phyloP scores from a whole-genome alignment of 768 basidiomycete genomes.

The Termitomyces sp. region DNA sequence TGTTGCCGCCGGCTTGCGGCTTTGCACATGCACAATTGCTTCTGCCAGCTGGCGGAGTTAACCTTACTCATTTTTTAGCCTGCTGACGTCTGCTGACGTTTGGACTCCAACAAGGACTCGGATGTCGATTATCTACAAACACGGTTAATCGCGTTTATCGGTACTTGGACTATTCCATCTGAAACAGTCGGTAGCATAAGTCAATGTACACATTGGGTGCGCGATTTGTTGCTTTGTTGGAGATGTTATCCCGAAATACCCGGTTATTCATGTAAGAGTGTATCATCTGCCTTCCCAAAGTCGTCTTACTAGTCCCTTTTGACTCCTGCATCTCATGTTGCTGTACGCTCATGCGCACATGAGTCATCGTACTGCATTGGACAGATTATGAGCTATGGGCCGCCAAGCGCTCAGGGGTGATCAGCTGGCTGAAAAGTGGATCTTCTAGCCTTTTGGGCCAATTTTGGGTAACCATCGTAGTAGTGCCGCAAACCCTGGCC shows the following conservation, averaged over 20 bases:
- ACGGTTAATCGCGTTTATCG: background rate
- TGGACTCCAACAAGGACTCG: background rate
- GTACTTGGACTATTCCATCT: background rate
- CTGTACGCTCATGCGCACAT: background rate
- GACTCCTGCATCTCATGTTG: slow-evolving; percentile 4
- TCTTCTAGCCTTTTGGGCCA: slow-evolving; percentile 3
- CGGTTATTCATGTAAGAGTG: slow-evolving; percentile 9
- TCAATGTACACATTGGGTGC: background rate
- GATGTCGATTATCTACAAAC: background rate
- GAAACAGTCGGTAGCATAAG: background rate
- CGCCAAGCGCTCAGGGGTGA: slow-evolving; percentile 5
- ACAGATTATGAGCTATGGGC: background rate
- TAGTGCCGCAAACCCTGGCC: slow-evolving; percentile 11
- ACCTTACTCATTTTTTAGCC: too few species aligned
- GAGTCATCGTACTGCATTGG: background rate
- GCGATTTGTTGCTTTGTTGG: slow-evolving; percentile 5
- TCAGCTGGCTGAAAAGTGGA: slow-evolving; percentile 13
- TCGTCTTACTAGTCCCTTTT: background rate
- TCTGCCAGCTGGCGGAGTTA: slow-evolving; percentile 1
- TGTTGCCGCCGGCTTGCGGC: slow-evolving; percentile 6
- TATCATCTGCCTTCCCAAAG: slow-evolving; percentile 9
- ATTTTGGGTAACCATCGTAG: slow-evolving; percentile 4
- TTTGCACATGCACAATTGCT: background rate
- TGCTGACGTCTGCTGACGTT: background rate
- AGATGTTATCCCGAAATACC: background rate